Evolutionary conservation across 2,329 filamentous ascomycete genomes (phyloP).

Genomic region (Akanthomyces lecanii): DNA sequence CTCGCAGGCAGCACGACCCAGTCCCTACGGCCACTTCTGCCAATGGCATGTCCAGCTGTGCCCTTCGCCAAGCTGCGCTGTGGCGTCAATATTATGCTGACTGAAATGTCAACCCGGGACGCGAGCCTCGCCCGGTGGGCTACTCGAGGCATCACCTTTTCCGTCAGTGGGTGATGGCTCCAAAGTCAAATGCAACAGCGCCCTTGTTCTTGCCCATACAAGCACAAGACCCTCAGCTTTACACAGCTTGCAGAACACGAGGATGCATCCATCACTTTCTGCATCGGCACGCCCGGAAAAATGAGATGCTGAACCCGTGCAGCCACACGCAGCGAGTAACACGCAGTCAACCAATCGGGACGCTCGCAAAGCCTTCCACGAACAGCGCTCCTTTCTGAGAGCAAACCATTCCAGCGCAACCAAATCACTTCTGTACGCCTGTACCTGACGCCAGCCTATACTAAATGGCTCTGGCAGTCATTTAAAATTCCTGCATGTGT

Average conservation of each 20-base stretch:
- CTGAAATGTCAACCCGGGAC: neutral
- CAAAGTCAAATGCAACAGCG: neutral
- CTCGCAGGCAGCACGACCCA: too few species aligned
- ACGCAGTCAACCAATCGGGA: neutral
- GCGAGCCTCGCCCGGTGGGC: neutral
- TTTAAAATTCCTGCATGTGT: neutral
- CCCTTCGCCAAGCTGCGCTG: neutral
- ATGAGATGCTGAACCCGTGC: slow-evolving; percentile 1
- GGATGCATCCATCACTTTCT: neutral
- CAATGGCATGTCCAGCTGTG: neutral
- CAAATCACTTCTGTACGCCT: neutral
- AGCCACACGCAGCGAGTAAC: neutral
- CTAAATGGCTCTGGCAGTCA: neutral
- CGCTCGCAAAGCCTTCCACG: neutral
- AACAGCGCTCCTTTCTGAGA: neutral
- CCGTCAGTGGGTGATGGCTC: too few species aligned
- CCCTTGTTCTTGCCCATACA: neutral
- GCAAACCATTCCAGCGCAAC: neutral
- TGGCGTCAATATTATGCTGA: slow-evolving; percentile 4
- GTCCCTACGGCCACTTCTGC: neutral
- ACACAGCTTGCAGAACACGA: neutral
- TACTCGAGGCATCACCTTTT: too few species aligned
- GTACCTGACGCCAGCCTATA: neutral
- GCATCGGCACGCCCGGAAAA: neutral
- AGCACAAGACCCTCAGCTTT: too few species aligned